A percentile compares a stretch with the other conserved stretches of the same genome.
These are phyloP conservation scores for Talaromyces proteolyticus DNA, from an alignment of 495 filamentous ascomycete species.

Conservation along the genomic window DNA sequence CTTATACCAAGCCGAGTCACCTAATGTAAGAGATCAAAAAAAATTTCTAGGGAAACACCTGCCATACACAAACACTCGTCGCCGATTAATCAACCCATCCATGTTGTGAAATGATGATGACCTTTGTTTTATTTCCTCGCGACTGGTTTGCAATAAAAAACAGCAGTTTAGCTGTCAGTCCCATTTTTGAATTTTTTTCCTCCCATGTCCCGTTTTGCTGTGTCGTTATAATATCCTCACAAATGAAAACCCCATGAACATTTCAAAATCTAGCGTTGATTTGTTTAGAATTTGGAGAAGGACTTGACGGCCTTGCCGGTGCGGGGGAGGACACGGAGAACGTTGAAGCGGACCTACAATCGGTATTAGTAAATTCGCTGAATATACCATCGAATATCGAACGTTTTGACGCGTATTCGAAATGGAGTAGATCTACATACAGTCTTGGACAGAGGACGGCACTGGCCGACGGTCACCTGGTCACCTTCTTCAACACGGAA, in stretches of 20 bases:
- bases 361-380: not conserved
- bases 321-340: conserved; percentile 91
- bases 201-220: conserved; percentile 32
- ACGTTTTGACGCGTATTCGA: no score
- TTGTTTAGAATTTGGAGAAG: conserved; percentile 91
- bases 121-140: no score
- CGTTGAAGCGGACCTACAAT: conserved; percentile 93
- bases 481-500: conserved; percentile 99
- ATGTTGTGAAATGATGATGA: not conserved
- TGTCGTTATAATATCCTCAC: conserved; percentile 4
- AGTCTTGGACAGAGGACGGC: conserved; percentile 97
- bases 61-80: not conserved
- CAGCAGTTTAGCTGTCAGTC: not conserved
- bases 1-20: not conserved
- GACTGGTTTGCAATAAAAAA: conserved; percentile 3
- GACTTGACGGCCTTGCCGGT: conserved; percentile 96
- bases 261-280: conserved; percentile 14
- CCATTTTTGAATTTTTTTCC: conserved; percentile 30
- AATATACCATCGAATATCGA: not conserved
- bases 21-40: not conserved
- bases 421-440: conserved; percentile 55
- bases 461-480: conserved; percentile 98
- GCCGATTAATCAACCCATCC: not conserved
- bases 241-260: conserved; percentile 14
- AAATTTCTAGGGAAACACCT: not conserved